Evolutionary conservation across 768 basidiomycete species (phyloP), one percentile per base, ranked within the genome.

Genomic region (Dendrothele bispora): DNA sequence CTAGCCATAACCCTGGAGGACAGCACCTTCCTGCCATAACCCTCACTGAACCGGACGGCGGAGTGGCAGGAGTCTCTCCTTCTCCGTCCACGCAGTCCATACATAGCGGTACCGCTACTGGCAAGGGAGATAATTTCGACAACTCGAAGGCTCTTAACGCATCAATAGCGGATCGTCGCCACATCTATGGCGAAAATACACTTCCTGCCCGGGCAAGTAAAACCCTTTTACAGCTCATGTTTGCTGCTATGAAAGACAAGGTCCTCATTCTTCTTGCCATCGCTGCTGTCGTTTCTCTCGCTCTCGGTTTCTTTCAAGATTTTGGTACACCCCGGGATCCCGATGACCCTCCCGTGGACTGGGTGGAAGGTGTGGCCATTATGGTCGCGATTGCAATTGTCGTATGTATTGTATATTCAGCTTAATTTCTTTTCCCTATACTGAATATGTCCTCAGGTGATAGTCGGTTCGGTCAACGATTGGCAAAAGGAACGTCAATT

Each of bases 401-500:
- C 21, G 87, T 86, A 67, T 49, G 82, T 70, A 6, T 28, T 15
- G n/a, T n/a, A n/a, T n/a, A 26, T 29, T 21, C n/a, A 20, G 34
- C 29, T 7, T 24, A 38, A 5, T 21, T 10, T 25, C 8, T 45
- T 37, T 25, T 34, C 36, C 17, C 39, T 18, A 12, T 39, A 29
- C 39, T 40, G 55, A 14, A 25, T 38, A 39, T 29, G n/a, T n/a
- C 43, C 7, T 29, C 51, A 88, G 86, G 86, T 91, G 48, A 58
- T 92, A 35, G 95, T 99, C 48, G 95, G 95, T 25, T 93, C 94
- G 11, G 55, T 98, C 36, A 98, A 98, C 60, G 97, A 99, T 67
- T 99, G 91, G 88, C 94, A 98, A 67, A 98, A 98, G 67, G 97
- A 99, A 66, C 84, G 85, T 2, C 97, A 98, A 68, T 99, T 99